Evolutionary conservation across 805 yeast genomes (phyloP).

Genomic region (Saturnispora dispora): DNA sequence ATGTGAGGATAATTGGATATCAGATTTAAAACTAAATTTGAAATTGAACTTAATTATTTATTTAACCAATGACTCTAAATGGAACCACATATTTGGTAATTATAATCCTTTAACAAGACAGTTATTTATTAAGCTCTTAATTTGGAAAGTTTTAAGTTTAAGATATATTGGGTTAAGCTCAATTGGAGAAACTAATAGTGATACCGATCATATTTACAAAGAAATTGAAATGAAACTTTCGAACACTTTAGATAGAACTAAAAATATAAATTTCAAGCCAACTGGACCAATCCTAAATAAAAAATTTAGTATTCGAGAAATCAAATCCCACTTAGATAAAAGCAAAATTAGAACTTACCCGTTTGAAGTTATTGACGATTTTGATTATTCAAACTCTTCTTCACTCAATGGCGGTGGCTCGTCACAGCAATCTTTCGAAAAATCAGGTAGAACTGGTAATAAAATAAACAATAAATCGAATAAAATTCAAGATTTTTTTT

Average conservation of each 20-base stretch:
- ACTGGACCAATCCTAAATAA: slow-evolving; percentile 38
- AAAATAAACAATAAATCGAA: not conserved
- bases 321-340: slow-evolving; percentile 22
- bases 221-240: slow-evolving; percentile 27
- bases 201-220: slow-evolving; percentile 9
- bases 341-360: slow-evolving; percentile 42
- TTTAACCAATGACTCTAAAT: slow-evolving; percentile 41
- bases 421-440: slow-evolving; percentile 6
- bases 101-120: slow-evolving; percentile 74
- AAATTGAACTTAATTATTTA: slow-evolving; percentile 44
- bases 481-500: slow-evolving; percentile 6
- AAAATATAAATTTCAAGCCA: slow-evolving; percentile 17
- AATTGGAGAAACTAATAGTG: slow-evolving; percentile 8
- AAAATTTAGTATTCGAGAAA: slow-evolving; percentile 32
- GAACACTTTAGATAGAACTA: slow-evolving; percentile 20
- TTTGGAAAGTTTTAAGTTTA: slow-evolving; percentile 50
- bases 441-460: slow-evolving; percentile 2
- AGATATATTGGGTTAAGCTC: slow-evolving; percentile 10
- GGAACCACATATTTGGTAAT: slow-evolving; percentile 58
- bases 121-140: slow-evolving; percentile 53
- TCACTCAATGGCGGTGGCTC: not conserved
- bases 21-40: slow-evolving; percentile 29
- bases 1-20: slow-evolving; percentile 28
- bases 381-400: slow-evolving; percentile 34
- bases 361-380: slow-evolving; percentile 59